Percentiles rank a stretch among this genome's conserved stretches.
These are phyloP conservation scores for Anastatica hierochuntica DNA, from an alignment of 345 rosid genomes.

Conservation along the genomic window DNA sequence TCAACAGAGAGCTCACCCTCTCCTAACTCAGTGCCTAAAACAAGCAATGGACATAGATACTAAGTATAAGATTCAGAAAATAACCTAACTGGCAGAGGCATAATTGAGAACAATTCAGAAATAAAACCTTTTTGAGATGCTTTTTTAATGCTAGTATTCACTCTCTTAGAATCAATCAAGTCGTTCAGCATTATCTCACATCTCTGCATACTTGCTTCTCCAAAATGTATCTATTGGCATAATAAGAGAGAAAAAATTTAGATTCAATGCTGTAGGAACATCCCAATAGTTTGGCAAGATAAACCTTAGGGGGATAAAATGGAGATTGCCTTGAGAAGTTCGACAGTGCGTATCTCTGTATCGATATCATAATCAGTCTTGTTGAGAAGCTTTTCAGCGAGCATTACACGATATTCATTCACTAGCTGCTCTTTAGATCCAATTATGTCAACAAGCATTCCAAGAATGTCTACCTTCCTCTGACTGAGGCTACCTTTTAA, in stretches of 20 bases:
- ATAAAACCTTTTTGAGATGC: slow-evolving; percentile 45
- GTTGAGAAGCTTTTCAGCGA: slow-evolving; percentile 94
- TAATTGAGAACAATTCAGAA: slow-evolving; percentile 3
- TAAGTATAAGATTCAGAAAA: slow-evolving; percentile 6
- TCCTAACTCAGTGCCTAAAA: slow-evolving; percentile 35
- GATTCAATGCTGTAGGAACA: not conserved
- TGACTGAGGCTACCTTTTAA: slow-evolving; percentile 68
- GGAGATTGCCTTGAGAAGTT: slow-evolving; percentile 78
- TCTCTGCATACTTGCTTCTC: slow-evolving; percentile 92
- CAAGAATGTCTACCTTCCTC: slow-evolving; percentile 84
- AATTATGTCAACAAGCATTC: slow-evolving; percentile 88
- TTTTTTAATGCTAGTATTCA: slow-evolving; percentile 69
- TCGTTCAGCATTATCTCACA: slow-evolving; percentile 99
- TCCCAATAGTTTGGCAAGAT: not conserved
- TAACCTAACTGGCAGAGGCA: not conserved
- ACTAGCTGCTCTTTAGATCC: slow-evolving; percentile 95
- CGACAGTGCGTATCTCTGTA: slow-evolving; percentile 84
- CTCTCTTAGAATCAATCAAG: slow-evolving; percentile 93
- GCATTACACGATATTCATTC: slow-evolving; percentile 90
- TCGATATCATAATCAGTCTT: slow-evolving; percentile 93
- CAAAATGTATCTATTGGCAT: slow-evolving; percentile 74
- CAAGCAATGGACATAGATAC: not conserved
- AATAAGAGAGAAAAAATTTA: not conserved
- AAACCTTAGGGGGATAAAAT: slow-evolving; percentile 1
- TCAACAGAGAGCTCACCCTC: slow-evolving; percentile 47